Base-by-base conservation (phyloP, 2,329 filamentous ascomycete genomes). In the Ilyonectria destructans region DNA sequence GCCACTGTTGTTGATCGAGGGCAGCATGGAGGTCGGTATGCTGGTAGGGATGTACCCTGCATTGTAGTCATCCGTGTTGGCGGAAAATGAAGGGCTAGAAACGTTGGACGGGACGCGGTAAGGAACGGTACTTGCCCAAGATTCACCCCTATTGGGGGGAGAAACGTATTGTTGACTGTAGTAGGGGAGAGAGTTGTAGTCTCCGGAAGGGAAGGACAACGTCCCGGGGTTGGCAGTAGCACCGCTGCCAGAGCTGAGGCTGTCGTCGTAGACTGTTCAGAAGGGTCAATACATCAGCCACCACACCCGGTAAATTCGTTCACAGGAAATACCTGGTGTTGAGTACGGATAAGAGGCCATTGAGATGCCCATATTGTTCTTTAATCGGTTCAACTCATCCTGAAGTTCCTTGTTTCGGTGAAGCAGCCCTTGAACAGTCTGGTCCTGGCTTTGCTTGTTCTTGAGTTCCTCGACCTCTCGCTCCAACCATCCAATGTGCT, bases 401-500 rank as follows among this genome's bases (percentile, higher is more conserved):
- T 90, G 86, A 55, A 90, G 83, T 35, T 81, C 82, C 73, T 84
- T 84, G 78, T 89, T 89, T 69, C 84, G 84, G 70, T 82, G 83
- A 51, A 87, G 78, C 51, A 89, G 80, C 49, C 86, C 84, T 74
- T 87, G 85, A 63, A 88, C 80, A n/a, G 83, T 84, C 70, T 85
- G 82, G 72, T 88, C 85, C 58, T 84, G 82, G 75, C 79, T 82
- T 56, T 86, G 82, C 64, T 81, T 81, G 77, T 81, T 84, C 69
- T 86, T 85, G 71, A 97, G 87, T 71, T 96, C 92, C 62, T 91
- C 88, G 68, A 97, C 91, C 74, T 92, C 90, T 70, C 86, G 86
- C 82, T 97, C 93, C 58, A 97, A 85, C 23, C 85, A 85, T 77
- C 96, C 93, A 75, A 97, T 97, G 79, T 94, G 93, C 77, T 92